These are phyloP conservation scores for Morella rubra DNA, from an alignment of 306 rosid genomes.

Conservation along the genomic window DNA sequence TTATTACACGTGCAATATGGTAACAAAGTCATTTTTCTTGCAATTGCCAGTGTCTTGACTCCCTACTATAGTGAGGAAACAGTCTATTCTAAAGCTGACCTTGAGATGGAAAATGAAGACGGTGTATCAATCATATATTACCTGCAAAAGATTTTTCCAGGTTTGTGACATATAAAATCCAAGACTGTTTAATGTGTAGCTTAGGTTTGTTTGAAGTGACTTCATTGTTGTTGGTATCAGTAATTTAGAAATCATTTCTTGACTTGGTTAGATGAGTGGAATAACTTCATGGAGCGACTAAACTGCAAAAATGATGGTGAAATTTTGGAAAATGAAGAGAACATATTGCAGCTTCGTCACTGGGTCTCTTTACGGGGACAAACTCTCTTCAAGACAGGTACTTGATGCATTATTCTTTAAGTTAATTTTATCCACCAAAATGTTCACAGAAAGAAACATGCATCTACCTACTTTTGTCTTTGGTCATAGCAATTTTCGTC, in stretches of 20 bases:
- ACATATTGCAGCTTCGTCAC: conserved; percentile 83
- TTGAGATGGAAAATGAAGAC: conserved; percentile 96
- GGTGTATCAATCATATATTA: conserved; percentile 91
- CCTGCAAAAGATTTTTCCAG: conserved; percentile 96
- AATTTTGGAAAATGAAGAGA: conserved; percentile 84
- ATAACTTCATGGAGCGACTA: conserved; percentile 89
- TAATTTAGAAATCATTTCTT: conserved; percentile 19
- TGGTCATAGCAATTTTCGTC: conserved; percentile 27
- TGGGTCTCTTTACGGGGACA: conserved; percentile 98
- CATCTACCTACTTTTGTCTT: conserved; percentile 21
- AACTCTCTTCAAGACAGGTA: conserved; percentile 94
- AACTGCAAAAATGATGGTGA: conserved; percentile 82
- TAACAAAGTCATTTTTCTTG: conserved; percentile 20
- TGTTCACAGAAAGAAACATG: neutral
- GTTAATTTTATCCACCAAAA: neutral
- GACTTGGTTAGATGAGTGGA: conserved; percentile 83
- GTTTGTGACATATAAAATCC: conserved; percentile 42
- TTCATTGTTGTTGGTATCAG: neutral
- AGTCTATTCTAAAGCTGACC: conserved; percentile 85
- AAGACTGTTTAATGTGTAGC: conserved; percentile 19
- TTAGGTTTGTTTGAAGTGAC: conserved; percentile 20
- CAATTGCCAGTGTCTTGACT: conserved; percentile 73
- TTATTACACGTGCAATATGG: conserved; percentile 3
- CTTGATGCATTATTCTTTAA: conserved; percentile 20
- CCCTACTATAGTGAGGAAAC: conserved; percentile 99